Evolutionary conservation across 75 land plant genomes (phyloP), one percentile per base, ranked within the genome.

Genomic region (Cupressus sempervirens): DNA sequence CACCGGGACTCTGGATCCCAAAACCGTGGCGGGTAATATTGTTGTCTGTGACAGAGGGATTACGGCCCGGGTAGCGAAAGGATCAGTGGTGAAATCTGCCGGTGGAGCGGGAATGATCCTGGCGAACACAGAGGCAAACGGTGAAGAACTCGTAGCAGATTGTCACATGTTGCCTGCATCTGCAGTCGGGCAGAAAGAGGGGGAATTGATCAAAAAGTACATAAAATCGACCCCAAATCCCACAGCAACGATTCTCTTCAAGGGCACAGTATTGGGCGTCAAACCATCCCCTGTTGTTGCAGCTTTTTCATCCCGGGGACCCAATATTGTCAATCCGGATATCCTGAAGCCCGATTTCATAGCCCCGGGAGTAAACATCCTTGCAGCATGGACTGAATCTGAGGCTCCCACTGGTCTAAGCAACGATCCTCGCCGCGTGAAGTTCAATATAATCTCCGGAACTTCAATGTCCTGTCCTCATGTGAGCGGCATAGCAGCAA

Each of bases 401-500:
- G 83, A 84, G 1, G 92, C 88, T 1, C 93, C 95, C 13, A 87
- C 94, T 15, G 91, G 89, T 0, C 83, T 91, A 48, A 86, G 82
- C 26, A 67, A 68, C 20, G 96, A 96, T 56, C 85, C 32, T 13
- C 82, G 96, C 52, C 83, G 84, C 36, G 85, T 92, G 12, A 73
- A 81, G 68, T 96, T 94, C 91, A 94, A 94, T 80, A 94, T 96
- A 54, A 85, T 92, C 86, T 94, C 98, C 20, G 98, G 98, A 2
- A 96, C 98, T 18, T 94, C 96, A 1, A 96, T 96, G 98, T 89
- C 98, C 1, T 96, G 98, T 85, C 98, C 98, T 0, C 98, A 96
- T 86, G 90, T 92, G 23, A 93, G 91, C 54, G 98, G 96, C 10
- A 13, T 93, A 6, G 98, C 91, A 0, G 98, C 98, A 12, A 58